Percentiles rank a stretch among this genome's conserved stretches.
Evolutionary conservation across 2,329 filamentous ascomycete species (phyloP).

Genomic region (Calonectria naviculata): DNA sequence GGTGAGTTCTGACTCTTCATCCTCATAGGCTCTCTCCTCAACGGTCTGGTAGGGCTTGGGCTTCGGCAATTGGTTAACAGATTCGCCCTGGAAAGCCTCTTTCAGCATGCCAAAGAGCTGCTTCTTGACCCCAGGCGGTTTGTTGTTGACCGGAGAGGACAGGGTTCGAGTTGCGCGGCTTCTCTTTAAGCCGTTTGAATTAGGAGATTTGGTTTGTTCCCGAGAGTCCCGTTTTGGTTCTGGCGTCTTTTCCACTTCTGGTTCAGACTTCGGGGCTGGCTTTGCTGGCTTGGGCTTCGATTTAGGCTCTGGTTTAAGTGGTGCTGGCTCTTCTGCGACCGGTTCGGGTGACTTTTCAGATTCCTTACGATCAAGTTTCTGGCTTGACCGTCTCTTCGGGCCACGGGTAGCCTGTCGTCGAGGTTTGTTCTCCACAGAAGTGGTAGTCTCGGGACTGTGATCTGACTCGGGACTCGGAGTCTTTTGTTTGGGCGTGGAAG

Average conservation of each 20-base stretch:
- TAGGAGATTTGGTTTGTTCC: constrained; percentile 31
- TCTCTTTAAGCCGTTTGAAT: constrained; percentile 61
- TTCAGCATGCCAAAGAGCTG: constrained; percentile 69
- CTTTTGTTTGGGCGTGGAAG: constrained; percentile 21
- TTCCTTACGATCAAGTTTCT: constrained; percentile 32
- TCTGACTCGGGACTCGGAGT: constrained; percentile 4
- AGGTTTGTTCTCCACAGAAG: constrained; percentile 32
- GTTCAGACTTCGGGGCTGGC: constrained; percentile 24
- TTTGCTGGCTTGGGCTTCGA: constrained; percentile 10
- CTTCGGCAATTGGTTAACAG: constrained; percentile 57
- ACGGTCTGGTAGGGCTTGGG: constrained; percentile 61
- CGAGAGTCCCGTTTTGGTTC: constrained; percentile 35
- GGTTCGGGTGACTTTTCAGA: constrained; percentile 22
- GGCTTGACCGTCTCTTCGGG: constrained; percentile 36
- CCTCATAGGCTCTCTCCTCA: constrained; percentile 51
- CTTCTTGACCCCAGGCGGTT: constrained; percentile 52
- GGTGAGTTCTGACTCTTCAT: constrained; percentile 39
- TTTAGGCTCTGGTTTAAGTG: constrained; percentile 9
- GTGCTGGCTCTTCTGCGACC: not conserved
- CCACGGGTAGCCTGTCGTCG: constrained; percentile 38
- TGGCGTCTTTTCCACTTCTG: constrained; percentile 23
- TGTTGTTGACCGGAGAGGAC: constrained; percentile 58
- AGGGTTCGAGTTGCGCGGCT: constrained; percentile 65
- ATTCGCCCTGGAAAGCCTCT: constrained; percentile 73
- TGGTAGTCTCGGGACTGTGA: constrained; percentile 3